Evolutionary conservation across 768 basidiomycete species (phyloP).

Genomic region (Lepiota subincarnata): DNA sequence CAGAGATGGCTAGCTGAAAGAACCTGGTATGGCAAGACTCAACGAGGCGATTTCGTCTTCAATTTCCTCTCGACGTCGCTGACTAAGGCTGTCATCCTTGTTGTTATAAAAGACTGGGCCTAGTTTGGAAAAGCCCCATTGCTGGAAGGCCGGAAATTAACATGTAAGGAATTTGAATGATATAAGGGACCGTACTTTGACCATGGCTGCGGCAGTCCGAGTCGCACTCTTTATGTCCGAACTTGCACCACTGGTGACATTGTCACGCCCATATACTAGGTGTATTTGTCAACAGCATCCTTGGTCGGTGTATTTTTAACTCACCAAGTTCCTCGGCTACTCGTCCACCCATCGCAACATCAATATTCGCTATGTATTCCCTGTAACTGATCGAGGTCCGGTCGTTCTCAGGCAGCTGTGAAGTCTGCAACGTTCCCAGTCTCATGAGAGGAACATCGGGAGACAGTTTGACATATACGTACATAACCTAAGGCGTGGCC

Average conservation of each 20-base stretch:
- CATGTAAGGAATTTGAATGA: conserved; percentile 4
- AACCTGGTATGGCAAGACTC: conserved; percentile 29
- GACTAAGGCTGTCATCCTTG: conserved; percentile 64
- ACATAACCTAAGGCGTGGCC: conserved; percentile 90
- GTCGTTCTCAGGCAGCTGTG: conserved; percentile 75
- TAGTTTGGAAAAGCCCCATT: conserved; percentile 79
- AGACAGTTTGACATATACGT: conserved; percentile 27
- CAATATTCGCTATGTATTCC: conserved; percentile 79
- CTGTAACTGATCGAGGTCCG: conserved; percentile 65
- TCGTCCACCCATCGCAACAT: conserved; percentile 92
- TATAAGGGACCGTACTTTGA: conserved; percentile 53
- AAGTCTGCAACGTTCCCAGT: conserved; percentile 48
- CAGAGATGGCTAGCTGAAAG: conserved; percentile 10
- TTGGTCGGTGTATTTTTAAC: conserved; percentile 20
- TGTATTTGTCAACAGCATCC: conserved; percentile 6
- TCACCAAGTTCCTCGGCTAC: conserved; percentile 89
- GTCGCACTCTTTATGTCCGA: conserved; percentile 85
- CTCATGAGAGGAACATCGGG: conserved; percentile 12
- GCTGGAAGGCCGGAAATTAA: conserved; percentile 31
- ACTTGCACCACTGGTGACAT: conserved; percentile 88
- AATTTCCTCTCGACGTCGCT: conserved; percentile 76
- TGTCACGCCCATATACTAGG: conserved; percentile 81
- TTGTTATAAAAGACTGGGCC: conserved; percentile 83
- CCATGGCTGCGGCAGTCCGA: conserved; percentile 77
- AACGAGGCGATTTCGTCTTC: conserved; percentile 86